phyloP scores from a whole-genome alignment of 805 yeast species.

The Trichomonascus vanleenenianus region DNA sequence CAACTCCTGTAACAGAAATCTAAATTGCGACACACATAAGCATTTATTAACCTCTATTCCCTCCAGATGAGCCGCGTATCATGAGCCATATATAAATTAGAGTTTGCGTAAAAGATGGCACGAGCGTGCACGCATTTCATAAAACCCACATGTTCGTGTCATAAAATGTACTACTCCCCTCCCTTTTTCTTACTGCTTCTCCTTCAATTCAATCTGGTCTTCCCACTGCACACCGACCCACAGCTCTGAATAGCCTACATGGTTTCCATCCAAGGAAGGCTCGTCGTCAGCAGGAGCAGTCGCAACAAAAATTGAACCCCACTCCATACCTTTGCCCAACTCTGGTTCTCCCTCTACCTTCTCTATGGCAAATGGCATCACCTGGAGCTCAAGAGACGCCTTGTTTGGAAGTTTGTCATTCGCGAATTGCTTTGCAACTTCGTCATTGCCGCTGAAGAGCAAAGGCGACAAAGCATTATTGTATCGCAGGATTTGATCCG shows the following conservation, averaged over 20 bases:
- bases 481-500: conserved; percentile 80
- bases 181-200: neutral
- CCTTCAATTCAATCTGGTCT: conserved; percentile 10
- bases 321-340: conserved; percentile 79
- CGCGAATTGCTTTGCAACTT: conserved; percentile 38
- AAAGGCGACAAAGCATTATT: conserved; percentile 70
- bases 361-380: conserved; percentile 89
- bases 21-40: too few species aligned
- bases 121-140: too few species aligned
- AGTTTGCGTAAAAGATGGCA: too few species aligned
- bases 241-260: conserved; percentile 77
- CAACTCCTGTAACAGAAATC: too few species aligned
- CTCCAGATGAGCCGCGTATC: too few species aligned
- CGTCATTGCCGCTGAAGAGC: conserved; percentile 58
- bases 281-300: conserved; percentile 52
- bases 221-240: conserved; percentile 89
- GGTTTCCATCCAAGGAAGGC: conserved; percentile 43
- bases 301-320: conserved; percentile 91
- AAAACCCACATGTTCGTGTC: too few species aligned
- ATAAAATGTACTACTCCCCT: too few species aligned
- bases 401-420: conserved; percentile 38
- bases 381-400: conserved; percentile 64
- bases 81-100: too few species aligned
- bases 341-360: conserved; percentile 56
- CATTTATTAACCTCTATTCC: too few species aligned